Percentiles rank a stretch among this genome's conserved stretches.
phyloP scores from a whole-genome alignment of 805 yeast species.

The Sugiyamaella qingdaonensis region DNA sequence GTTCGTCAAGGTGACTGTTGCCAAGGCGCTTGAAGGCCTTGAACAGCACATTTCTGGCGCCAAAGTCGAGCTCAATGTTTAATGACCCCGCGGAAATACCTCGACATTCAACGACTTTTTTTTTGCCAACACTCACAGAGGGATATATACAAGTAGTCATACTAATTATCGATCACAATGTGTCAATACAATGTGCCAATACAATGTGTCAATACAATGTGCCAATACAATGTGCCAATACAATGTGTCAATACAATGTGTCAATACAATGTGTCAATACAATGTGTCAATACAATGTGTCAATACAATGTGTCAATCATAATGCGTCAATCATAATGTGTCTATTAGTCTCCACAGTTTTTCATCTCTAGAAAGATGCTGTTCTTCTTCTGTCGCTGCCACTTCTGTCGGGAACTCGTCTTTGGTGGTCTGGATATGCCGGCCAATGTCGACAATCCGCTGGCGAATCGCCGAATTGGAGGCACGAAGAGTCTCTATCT shows the following conservation, averaged over 20 bases:
- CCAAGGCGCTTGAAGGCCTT: slow-evolving; percentile 71
- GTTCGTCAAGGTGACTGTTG: slow-evolving; percentile 80
- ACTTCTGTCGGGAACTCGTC: not conserved
- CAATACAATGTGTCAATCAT: too few species aligned
- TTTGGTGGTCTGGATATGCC: slow-evolving; percentile 8
- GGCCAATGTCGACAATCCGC: slow-evolving; percentile 35
- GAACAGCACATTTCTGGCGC: slow-evolving; percentile 55
- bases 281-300: too few species aligned
- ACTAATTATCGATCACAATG: too few species aligned
- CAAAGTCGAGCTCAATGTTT: slow-evolving; percentile 77
- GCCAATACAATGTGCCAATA: too few species aligned
- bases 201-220: too few species aligned
- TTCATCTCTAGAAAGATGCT: not conserved
- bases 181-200: too few species aligned
- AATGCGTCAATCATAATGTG: too few species aligned
- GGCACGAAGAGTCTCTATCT: slow-evolving; percentile 34
- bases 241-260: too few species aligned
- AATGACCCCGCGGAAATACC: slow-evolving; percentile 17
- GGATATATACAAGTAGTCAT: too few species aligned
- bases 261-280: too few species aligned
- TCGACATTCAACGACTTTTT: not conserved
- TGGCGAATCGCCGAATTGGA: slow-evolving; percentile 41
- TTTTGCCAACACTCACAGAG: too few species aligned
- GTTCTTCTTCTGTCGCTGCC: not conserved
- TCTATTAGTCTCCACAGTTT: not conserved